Base-by-base conservation (phyloP, 2,329 filamentous ascomycete species). In the Salinomyces thailandicus region DNA sequence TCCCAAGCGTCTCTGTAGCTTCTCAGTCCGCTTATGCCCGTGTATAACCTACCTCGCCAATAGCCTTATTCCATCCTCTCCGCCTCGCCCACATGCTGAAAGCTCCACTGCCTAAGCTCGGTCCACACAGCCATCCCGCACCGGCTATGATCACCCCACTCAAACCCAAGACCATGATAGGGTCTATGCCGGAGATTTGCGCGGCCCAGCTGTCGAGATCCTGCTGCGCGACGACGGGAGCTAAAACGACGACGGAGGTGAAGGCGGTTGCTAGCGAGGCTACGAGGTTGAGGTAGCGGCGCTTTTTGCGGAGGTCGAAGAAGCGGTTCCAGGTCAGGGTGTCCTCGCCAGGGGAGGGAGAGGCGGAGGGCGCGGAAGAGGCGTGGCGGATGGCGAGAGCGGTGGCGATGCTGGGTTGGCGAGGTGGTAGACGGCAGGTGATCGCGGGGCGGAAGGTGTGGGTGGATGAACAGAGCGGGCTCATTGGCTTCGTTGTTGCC, bases 121-220 rank as follows among this genome's bases (percentile, higher is more conserved):
- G 91, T 0, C 91, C 91, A 16, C 78, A 67, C 32, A 98, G 66
- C 91, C 91, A 98, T 4, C 91, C 91, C 20, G 80, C 67, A n/a
- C 79, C 82, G 37, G 80, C 76, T 47, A 78, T 85, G 11, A 77
- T 77, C 44, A 89, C 66, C 6, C 82, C 86, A 46, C 85, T 79
- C 53, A 94, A 58, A 2, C 85, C 89, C 48, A 95, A 71, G 17
- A 86, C 79, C 52, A 95, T 71, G 53, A 95, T 75, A 1, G 89
- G 89, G 60, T 96, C 91, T 39, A 95, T 70, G 1, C 87, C 85
- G 45, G 93, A 73, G 54, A 83, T 77, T 49, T 64, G 84, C 55
- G 59, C 85, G 45, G 59, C 59, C 42, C 59, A 57, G 9, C 73
- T 63, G 64, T 94, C 86, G 43, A 86, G 75, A 47, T 85, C 71